Base-by-base conservation (phyloP, 805 yeast species). In the Candida quercuum region DNA sequence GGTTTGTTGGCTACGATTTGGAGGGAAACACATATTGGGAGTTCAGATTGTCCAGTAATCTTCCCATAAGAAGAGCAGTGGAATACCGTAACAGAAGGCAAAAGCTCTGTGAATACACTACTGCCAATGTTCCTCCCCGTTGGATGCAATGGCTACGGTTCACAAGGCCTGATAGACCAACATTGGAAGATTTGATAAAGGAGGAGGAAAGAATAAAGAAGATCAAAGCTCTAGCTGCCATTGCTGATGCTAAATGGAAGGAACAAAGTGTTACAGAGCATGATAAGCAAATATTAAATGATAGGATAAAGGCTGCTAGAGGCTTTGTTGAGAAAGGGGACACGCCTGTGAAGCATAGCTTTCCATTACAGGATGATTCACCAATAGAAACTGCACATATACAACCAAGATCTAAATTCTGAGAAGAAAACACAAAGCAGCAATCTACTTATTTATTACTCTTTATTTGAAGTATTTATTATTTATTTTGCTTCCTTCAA, bases 11-110 rank as follows among this genome's bases (percentile, higher is more conserved):
- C 2, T 85, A 83, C 52, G 95, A 86, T 52, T 65, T 86, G n/a
- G 78, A 76, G 28, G 95, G 93, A 3, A 86, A 86, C 56, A 78
- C 91, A 2, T 86, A 81, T 61, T 86, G 95, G 95, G 95, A 86
- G 56, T 78, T 81, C 58, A 67, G 69, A 36, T 63, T 73, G 19
- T 78, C 75, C 42, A 69, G 71, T 48, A 52, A 55, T 36, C 66
- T 76, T 47, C 63, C 59, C 19, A 58, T 79, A 40, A 66, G 95
- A 34, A 59, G 95, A 32, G 75, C 81, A 37, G 69, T 80, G 38
- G 78, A 80, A 39, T 85, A 86, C 11, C 55, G 60, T 28, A 58
- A 62, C 27, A 64, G 67, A 31, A 66, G 67, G 38, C 54, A 66
- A 5, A 73, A 71, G 51, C 18, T 44, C 14, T 40, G 45, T 10